phyloP scores from a whole-genome alignment of 2,329 filamentous ascomycete genomes.

The Alternaria solani region DNA sequence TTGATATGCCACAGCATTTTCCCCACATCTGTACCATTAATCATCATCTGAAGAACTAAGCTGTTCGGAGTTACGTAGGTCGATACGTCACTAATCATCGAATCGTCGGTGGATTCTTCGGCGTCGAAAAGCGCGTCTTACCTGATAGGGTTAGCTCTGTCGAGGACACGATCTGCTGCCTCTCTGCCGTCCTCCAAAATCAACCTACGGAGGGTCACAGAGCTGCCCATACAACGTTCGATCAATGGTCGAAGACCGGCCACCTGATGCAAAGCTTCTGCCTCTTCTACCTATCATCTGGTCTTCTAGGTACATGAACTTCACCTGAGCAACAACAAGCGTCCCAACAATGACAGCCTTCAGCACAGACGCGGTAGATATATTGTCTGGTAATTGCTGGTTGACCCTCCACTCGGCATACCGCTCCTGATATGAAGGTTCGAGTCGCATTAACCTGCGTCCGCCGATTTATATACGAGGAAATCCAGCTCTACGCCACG shows the following conservation, averaged over 20 bases:
- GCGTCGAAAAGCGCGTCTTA: background rate
- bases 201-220: background rate
- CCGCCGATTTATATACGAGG: slow-evolving; percentile 56
- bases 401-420: slow-evolving; percentile 58
- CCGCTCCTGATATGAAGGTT: slow-evolving; percentile 64
- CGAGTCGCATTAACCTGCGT: slow-evolving; percentile 58
- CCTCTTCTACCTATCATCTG: background rate
- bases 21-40: slow-evolving; percentile 7
- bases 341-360: background rate
- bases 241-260: background rate
- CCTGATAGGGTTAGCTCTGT: slow-evolving; percentile 7
- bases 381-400: slow-evolving; percentile 64
- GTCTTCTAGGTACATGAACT: background rate
- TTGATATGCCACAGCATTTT: background rate
- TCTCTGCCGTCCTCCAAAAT: background rate
- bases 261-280: background rate
- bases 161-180: slow-evolving; percentile 2
- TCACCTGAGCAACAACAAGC: background rate
- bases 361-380: slow-evolving; percentile 62
- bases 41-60: slow-evolving; percentile 3
- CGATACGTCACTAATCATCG: slow-evolving; percentile 20
- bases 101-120: background rate
- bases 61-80: slow-evolving; percentile 11
- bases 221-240: background rate
- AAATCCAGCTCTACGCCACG: slow-evolving; percentile 57